Evolutionary conservation across 1,139 yeast genomes (phyloP).

Genomic region (Candida sojae): DNA sequence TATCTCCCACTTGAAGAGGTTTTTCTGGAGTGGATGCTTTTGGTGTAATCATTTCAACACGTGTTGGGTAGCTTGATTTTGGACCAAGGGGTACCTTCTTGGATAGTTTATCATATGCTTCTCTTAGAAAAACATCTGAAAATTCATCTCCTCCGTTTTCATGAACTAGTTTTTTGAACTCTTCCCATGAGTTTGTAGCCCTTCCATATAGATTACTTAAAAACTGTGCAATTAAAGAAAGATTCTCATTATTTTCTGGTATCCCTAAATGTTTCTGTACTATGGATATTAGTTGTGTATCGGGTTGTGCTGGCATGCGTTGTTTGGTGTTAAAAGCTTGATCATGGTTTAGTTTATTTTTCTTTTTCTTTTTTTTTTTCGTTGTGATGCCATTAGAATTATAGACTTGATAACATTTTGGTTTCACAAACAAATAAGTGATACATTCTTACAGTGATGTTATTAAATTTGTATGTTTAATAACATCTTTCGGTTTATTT

Average conservation of each 20-base stretch:
- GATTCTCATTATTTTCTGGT: constrained; percentile 33
- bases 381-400: background rate
- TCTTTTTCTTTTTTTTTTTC: too few species aligned
- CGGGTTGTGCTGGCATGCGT: background rate
- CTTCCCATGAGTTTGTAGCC: constrained; percentile 18
- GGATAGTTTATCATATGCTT: constrained; percentile 26
- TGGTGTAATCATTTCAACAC: too few species aligned
- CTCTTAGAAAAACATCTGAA: constrained; percentile 43
- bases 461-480: too few species aligned
- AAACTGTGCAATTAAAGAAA: constrained; percentile 55
- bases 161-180: constrained; percentile 44
- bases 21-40: constrained; percentile 13
- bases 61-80: background rate
- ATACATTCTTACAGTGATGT: too few species aligned
- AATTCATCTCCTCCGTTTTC: constrained; percentile 70
- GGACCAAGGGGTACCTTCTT: constrained; percentile 11
- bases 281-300: constrained; percentile 1
- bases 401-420: too few species aligned
- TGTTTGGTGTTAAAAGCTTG: background rate
- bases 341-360: too few species aligned
- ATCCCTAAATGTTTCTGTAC: constrained; percentile 6
- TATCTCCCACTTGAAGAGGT: constrained; percentile 37
- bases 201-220: constrained; percentile 50
- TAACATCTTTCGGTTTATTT: too few species aligned
- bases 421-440: too few species aligned